Evolutionary conservation across 805 yeast genomes (phyloP).

Genomic region (Wickerhamomyces chambardii): DNA sequence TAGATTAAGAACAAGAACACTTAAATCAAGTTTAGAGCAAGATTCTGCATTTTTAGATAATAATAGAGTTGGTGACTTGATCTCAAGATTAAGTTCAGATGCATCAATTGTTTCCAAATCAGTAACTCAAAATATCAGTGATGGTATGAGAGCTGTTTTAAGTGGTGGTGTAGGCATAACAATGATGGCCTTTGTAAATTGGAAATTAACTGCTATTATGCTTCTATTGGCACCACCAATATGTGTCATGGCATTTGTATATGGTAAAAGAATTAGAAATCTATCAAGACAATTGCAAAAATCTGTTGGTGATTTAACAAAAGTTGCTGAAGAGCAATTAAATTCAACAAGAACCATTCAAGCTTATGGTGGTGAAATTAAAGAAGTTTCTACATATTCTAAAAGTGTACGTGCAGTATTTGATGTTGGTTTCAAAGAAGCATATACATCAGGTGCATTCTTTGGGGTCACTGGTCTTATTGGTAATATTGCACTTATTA

Average conservation of each 20-base stretch:
- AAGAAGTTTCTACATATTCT: slow-evolving; percentile 71
- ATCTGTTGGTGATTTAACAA: slow-evolving; percentile 77
- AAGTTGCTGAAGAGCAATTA: slow-evolving; percentile 87
- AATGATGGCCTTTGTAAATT: slow-evolving; percentile 86
- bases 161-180: slow-evolving; percentile 81
- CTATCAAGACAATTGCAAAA: slow-evolving; percentile 74
- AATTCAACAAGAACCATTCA: slow-evolving; percentile 83
- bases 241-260: slow-evolving; percentile 67
- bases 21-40: slow-evolving; percentile 70
- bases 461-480: slow-evolving; percentile 75
- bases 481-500: slow-evolving; percentile 76
- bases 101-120: slow-evolving; percentile 83
- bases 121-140: slow-evolving; percentile 81
- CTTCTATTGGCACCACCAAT: slow-evolving; percentile 76
- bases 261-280: slow-evolving; percentile 71
- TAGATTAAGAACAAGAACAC: slow-evolving; percentile 66
- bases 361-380: slow-evolving; percentile 77
- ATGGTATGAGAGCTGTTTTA: slow-evolving; percentile 79
- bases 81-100: slow-evolving; percentile 81
- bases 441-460: slow-evolving; percentile 65
- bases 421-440: slow-evolving; percentile 71
- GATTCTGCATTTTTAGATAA: slow-evolving; percentile 87
- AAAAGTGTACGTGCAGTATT: slow-evolving; percentile 57
- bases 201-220: slow-evolving; percentile 78
- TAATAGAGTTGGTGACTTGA: slow-evolving; percentile 86